A percentile compares a stretch with the other conserved stretches of the same genome.
Evolutionary conservation across 768 basidiomycete species (phyloP).

Genomic region (Mycena amicta): DNA sequence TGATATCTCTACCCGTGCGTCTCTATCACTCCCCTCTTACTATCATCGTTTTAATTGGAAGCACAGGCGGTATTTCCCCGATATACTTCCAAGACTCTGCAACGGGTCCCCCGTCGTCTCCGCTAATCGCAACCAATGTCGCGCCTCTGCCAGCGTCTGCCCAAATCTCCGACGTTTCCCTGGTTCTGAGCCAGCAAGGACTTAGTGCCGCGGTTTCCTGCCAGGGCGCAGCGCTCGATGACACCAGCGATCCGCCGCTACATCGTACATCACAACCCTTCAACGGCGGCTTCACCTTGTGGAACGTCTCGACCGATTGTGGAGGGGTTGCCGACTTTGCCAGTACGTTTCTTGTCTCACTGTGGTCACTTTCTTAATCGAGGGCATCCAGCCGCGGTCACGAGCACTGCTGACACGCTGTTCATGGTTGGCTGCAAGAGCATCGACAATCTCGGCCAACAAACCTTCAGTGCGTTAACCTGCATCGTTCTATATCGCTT

Average conservation of each 20-base stretch:
- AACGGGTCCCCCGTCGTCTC: not conserved
- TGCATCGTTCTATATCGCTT: not conserved
- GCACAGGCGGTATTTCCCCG: slow-evolving; percentile 7
- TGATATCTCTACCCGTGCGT: not conserved
- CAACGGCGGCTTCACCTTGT: not conserved
- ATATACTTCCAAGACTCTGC: not conserved
- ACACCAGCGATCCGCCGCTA: not conserved
- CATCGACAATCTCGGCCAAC: not conserved
- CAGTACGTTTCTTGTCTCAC: no score
- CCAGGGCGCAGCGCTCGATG: not conserved
- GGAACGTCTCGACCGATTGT: not conserved
- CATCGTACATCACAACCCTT: not conserved
- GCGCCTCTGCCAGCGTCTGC: not conserved
- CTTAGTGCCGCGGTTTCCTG: slow-evolving; percentile 1
- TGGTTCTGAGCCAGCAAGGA: slow-evolving; percentile 8
- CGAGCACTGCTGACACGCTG: not conserved
- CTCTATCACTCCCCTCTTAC: no score
- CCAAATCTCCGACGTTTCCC: not conserved
- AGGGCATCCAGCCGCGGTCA: not conserved
- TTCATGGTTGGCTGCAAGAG: not conserved
- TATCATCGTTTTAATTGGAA: no score
- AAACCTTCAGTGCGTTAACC: not conserved
- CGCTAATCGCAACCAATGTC: not conserved
- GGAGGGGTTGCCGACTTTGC: no score
- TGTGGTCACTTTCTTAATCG: not conserved